These are phyloP conservation scores for Gloeophyllum trabeum DNA, from an alignment of 768 basidiomycete species.

Conservation along the genomic window DNA sequence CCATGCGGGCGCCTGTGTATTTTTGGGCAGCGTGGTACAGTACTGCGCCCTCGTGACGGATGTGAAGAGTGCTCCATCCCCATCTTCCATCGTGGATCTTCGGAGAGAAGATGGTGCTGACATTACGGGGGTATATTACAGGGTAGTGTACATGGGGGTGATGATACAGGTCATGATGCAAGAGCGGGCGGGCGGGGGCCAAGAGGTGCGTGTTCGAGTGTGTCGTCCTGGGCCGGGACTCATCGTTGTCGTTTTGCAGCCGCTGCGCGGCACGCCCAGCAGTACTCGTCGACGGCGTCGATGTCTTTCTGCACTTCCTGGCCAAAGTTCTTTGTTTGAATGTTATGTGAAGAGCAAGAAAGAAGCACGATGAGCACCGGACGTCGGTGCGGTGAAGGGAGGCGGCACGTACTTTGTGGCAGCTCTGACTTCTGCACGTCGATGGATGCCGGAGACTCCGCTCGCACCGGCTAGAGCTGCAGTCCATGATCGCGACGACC, in stretches of 20 bases:
- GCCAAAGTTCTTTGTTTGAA: slow-evolving; percentile 42
- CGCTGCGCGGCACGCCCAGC: slow-evolving; percentile 59
- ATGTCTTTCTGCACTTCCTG: slow-evolving; percentile 57
- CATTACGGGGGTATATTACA: too few species aligned
- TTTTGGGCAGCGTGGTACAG: too few species aligned
- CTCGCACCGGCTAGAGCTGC: slow-evolving; percentile 53
- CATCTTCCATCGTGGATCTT: too few species aligned
- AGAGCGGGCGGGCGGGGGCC: too few species aligned
- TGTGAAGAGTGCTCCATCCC: too few species aligned
- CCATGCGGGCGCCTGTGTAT: too few species aligned
- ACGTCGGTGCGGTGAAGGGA: slow-evolving; percentile 3
- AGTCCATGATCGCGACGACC: slow-evolving; percentile 66
- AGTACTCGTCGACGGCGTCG: slow-evolving; percentile 62
- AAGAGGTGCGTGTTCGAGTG: too few species aligned
- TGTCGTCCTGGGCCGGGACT: too few species aligned
- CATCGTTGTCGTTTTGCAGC: slow-evolving; percentile 21
- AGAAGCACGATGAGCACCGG: slow-evolving; percentile 3
- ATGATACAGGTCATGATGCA: neutral
- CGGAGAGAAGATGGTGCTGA: too few species aligned
- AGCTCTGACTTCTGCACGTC: slow-evolving; percentile 39
- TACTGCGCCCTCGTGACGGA: too few species aligned
- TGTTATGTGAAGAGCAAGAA: neutral
- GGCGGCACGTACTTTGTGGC: slow-evolving; percentile 38
- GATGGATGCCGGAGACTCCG: slow-evolving; percentile 50
- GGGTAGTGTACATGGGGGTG: neutral